Conservation (phyloP, 202 grass and related monocot species). For the Digitaria exilis region DNA sequence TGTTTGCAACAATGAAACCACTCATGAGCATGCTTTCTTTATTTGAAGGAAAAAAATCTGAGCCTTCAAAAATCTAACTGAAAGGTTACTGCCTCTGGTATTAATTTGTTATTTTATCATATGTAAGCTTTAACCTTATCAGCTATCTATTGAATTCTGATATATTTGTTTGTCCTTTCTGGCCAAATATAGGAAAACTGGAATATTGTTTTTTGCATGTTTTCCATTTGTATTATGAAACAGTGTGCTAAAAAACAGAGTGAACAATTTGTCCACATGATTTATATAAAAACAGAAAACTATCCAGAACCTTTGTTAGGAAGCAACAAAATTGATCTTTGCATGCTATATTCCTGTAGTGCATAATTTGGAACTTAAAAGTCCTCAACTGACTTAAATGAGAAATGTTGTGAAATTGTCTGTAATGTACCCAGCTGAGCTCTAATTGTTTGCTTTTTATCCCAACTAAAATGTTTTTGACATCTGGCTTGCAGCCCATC, state of each 20-base stretch:
- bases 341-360: neutral
- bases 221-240: conserved; percentile 1
- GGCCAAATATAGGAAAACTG: neutral
- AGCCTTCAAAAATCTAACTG: neutral
- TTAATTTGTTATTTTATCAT: neutral
- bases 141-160: neutral
- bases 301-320: neutral
- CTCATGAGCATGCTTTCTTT: neutral
- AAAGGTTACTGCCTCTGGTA: neutral
- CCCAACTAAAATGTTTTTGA: conserved; percentile 11
- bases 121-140: neutral
- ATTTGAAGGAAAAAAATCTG: neutral
- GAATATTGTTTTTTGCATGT: neutral
- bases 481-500: conserved; percentile 72
- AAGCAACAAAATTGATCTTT: neutral
- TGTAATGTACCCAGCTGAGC: neutral
- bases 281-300: neutral
- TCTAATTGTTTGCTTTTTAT: conserved; percentile 7
- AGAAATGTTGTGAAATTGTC: neutral
- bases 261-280: neutral
- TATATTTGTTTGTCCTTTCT: neutral
- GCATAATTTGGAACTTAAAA: neutral
- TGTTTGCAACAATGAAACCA: neutral
- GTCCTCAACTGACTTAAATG: neutral
- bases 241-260: neutral